Percentiles rank a stretch among this genome's conserved stretches.
Conservation (phyloP, 345 rosid species). For the Melaleuca quinquenervia region DNA sequence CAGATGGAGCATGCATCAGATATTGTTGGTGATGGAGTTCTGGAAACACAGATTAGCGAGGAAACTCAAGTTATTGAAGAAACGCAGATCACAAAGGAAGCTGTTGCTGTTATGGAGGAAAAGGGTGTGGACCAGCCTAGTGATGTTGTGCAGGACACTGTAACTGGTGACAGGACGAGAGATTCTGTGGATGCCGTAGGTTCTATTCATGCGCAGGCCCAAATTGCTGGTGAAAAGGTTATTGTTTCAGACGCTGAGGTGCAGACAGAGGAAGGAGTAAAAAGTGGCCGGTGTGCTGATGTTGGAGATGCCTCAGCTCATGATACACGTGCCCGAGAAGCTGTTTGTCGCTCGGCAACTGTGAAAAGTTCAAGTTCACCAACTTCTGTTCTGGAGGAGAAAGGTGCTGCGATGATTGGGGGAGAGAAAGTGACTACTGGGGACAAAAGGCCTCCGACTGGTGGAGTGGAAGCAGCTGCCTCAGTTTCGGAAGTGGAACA, state of each 20-base stretch:
- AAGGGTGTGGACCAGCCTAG: not conserved
- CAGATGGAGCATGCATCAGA: not conserved
- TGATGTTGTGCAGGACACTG: not conserved
- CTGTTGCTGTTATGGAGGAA: not conserved
- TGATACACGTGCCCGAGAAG: not conserved
- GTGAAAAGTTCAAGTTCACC: not conserved
- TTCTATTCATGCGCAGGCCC: not conserved
- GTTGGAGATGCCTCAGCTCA: not conserved
- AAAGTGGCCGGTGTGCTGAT: not conserved
- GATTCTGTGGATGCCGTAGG: not conserved
- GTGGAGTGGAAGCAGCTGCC: conserved; percentile 1
- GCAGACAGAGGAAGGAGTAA: not conserved
- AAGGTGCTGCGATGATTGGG: not conserved
- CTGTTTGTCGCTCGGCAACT: not conserved
- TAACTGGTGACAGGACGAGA: not conserved
- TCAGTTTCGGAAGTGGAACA: conserved; percentile 1
- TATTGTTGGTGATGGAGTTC: not conserved
- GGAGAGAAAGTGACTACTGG: conserved; percentile 19
- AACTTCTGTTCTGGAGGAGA: not conserved
- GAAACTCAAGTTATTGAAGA: not conserved
- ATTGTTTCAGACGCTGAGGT: not conserved
- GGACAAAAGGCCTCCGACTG: not conserved
- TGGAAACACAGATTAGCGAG: not conserved
- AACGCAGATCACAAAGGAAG: not conserved
- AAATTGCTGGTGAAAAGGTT: not conserved